Conservation (phyloP, 1,284 basidiomycete species). For the Apiotrichum porosum region DNA sequence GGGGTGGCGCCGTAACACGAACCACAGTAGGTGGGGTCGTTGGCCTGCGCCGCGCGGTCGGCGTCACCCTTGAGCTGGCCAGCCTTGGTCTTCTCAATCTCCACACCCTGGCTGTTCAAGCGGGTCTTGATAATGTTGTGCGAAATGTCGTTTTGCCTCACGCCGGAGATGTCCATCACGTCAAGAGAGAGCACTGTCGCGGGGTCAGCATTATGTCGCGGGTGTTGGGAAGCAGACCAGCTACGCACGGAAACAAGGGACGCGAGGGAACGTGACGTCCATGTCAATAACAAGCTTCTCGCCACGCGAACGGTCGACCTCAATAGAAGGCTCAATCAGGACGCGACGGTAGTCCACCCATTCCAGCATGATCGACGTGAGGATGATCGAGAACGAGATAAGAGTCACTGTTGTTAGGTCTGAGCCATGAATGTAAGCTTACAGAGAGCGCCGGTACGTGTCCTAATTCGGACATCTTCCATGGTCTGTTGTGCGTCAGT, state of each 20-base stretch:
- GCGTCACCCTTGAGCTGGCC: constrained; percentile 71
- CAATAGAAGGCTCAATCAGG: constrained; percentile 77
- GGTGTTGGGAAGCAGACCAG: too few species aligned
- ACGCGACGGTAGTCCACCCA: constrained; percentile 91
- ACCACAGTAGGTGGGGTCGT: constrained; percentile 73
- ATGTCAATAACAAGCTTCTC: constrained; percentile 88
- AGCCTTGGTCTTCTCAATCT: constrained; percentile 52
- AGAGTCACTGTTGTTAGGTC: constrained; percentile 66
- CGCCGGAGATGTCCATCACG: constrained; percentile 97
- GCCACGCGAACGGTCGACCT: constrained; percentile 88
- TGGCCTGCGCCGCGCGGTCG: constrained; percentile 67
- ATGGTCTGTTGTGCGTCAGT: constrained; percentile 62
- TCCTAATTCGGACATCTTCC: constrained; percentile 97
- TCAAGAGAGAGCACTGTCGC: constrained; percentile 83
- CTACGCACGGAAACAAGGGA: constrained; percentile 89
- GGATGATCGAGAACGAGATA: constrained; percentile 83
- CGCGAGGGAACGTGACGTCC: constrained; percentile 92
- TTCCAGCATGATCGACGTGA: constrained; percentile 85
- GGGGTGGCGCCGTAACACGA: constrained; percentile 90
- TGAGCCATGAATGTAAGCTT: constrained; percentile 41
- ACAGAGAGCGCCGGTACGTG: constrained; percentile 85
- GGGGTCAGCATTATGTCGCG: neutral
- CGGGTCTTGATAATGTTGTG: constrained; percentile 87
- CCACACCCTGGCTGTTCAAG: constrained; percentile 59
- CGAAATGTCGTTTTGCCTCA: constrained; percentile 80